Percentiles rank a stretch among this genome's conserved stretches.
These are phyloP conservation scores for Cercophora scortea DNA, from an alignment of 495 filamentous ascomycete genomes.

Conservation along the genomic window DNA sequence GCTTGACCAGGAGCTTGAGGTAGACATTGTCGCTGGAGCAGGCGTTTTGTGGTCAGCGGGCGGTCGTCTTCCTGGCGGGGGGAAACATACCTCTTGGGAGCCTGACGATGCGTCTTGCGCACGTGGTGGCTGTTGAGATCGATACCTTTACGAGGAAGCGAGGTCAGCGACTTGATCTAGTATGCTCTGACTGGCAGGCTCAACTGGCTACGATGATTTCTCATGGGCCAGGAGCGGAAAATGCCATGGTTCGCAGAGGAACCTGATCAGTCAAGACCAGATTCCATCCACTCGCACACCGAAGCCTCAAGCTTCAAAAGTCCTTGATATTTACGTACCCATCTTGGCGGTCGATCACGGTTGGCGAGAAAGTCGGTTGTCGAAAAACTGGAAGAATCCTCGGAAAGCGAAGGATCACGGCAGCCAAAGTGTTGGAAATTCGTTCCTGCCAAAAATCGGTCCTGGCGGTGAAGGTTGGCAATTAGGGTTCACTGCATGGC, in stretches of 20 bases:
- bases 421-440: not conserved
- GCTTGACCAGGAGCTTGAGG: slow-evolving; percentile 94
- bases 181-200: slow-evolving; percentile 34
- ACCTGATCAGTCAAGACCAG: slow-evolving; percentile 10
- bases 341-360: slow-evolving; percentile 23
- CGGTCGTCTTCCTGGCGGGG: not conserved
- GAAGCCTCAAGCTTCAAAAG: slow-evolving; percentile 20
- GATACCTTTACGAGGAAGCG: slow-evolving; percentile 48
- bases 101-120: slow-evolving; percentile 81
- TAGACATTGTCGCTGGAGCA: slow-evolving; percentile 82
- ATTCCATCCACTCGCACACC: slow-evolving; percentile 38
- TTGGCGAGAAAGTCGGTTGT: not conserved
- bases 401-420: too few species aligned
- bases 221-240: slow-evolving; percentile 11
- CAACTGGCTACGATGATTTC: slow-evolving; percentile 1
- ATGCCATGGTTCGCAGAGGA: slow-evolving; percentile 34
- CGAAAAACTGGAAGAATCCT: not conserved
- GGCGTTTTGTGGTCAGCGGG: not conserved
- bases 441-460: not conserved
- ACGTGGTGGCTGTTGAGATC: slow-evolving; percentile 76
- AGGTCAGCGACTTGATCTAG: slow-evolving; percentile 47
- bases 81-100: slow-evolving; percentile 53
- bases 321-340: slow-evolving; percentile 33
- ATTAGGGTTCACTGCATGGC: not conserved
- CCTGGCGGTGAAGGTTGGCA: not conserved